Conservation (phyloP, 1,139 yeast species). For the Taphrina pruni region DNA sequence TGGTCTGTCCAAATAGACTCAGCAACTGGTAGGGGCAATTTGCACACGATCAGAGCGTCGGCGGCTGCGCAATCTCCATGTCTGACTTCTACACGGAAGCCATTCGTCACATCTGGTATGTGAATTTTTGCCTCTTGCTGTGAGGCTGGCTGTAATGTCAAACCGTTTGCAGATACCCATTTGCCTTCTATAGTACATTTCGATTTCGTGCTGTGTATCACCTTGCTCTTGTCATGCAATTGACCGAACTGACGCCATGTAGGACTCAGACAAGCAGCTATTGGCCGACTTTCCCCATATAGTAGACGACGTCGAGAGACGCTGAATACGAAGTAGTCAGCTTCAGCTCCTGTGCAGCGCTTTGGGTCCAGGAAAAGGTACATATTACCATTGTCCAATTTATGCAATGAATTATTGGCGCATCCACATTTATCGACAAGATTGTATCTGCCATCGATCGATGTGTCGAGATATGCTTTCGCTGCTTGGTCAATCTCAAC, state of each 20-base stretch:
- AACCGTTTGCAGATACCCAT: neutral
- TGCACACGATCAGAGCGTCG: constrained; percentile 3
- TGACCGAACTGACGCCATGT: constrained; percentile 37
- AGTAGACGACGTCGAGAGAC: constrained; percentile 34
- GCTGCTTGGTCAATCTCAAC: constrained; percentile 4
- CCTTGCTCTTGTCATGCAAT: neutral
- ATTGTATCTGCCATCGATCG: constrained; percentile 34
- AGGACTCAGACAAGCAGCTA: constrained; percentile 36
- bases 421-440: constrained; percentile 41
- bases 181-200: neutral
- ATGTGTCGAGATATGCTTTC: constrained; percentile 16
- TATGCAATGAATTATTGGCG: constrained; percentile 38
- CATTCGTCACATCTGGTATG: constrained; percentile 4
- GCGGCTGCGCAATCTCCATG: constrained; percentile 4
- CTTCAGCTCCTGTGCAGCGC: constrained; percentile 37
- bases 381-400: constrained; percentile 19
- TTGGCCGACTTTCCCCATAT: constrained; percentile 36
- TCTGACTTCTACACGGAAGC: neutral
- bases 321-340: constrained; percentile 34
- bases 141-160: neutral
- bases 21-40: neutral
- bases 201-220: constrained; percentile 11
- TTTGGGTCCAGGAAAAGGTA: constrained; percentile 41
- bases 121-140: neutral
- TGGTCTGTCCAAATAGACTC: constrained; percentile 14